These are phyloP conservation scores for Colletotrichum orbiculare DNA, from an alignment of 2,329 filamentous ascomycete species.

Conservation along the genomic window DNA sequence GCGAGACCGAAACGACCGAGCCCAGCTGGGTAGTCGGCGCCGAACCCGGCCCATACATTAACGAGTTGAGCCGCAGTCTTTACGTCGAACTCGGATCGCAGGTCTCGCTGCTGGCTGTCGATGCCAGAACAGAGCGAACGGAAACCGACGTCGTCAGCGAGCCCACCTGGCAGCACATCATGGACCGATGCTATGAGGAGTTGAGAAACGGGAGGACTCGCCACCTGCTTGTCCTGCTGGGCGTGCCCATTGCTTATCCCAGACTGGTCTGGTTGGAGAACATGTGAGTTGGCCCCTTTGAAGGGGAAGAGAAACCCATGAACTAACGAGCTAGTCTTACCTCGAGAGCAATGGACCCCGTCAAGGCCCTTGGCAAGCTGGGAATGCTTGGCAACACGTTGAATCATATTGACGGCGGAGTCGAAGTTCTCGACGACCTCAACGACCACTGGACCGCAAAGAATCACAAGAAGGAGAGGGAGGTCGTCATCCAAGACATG, in stretches of 20 bases:
- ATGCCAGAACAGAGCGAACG: conserved; percentile 91
- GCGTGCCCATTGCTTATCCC: conserved; percentile 86
- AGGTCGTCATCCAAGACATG: conserved; percentile 86
- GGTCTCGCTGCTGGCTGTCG: conserved; percentile 85
- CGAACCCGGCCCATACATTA: conserved; percentile 88
- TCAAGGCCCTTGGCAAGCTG: conserved; percentile 87
- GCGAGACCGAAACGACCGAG: conserved; percentile 85
- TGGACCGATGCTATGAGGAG: conserved; percentile 85
- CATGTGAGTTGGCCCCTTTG: conserved; percentile 60
- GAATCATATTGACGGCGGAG: conserved; percentile 90
- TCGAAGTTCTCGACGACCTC: conserved; percentile 90
- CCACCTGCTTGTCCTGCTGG: conserved; percentile 88
- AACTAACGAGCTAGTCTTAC: conserved; percentile 70
- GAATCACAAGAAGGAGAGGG: conserved; percentile 91
- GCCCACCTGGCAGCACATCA: conserved; percentile 86
- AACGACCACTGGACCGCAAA: conserved; percentile 99
- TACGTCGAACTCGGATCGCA: conserved; percentile 86
- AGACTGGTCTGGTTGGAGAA: conserved; percentile 77
- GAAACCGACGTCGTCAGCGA: conserved; percentile 83
- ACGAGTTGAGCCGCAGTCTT: conserved; percentile 83
- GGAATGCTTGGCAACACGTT: conserved; percentile 83
- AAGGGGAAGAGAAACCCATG: conserved; percentile 33
- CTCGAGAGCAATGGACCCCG: conserved; percentile 84
- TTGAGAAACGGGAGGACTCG: conserved; percentile 86
- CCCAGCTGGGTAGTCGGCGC: conserved; percentile 91